phyloP scores from a whole-genome alignment of 345 rosid genomes.

The Populus tremula region DNA sequence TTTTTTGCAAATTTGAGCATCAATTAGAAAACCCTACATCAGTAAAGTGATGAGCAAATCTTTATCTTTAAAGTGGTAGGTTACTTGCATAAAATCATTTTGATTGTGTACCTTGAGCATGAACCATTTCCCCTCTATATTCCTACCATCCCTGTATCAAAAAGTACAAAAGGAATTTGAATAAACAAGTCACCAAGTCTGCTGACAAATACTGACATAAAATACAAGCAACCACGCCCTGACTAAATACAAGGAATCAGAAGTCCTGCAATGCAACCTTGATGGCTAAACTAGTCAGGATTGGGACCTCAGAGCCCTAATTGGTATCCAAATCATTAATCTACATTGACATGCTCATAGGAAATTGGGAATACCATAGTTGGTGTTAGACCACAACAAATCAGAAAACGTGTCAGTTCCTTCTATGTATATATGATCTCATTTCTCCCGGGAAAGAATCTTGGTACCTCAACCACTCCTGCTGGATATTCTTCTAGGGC shows the following conservation, averaged over 20 bases:
- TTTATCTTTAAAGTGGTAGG: too few species aligned
- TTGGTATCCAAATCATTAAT: slow-evolving; percentile 3
- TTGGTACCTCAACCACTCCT: slow-evolving; percentile 3
- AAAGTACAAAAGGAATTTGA: not conserved
- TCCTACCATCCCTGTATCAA: too few species aligned
- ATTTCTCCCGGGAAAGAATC: not conserved
- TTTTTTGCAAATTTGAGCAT: too few species aligned
- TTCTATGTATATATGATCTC: not conserved
- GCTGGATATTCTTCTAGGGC: not conserved
- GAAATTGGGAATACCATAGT: not conserved
- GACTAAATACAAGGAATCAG: not conserved
- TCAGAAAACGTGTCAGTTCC: slow-evolving; percentile 13
- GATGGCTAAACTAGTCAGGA: not conserved
- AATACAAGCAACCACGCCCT: not conserved
- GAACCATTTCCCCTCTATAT: too few species aligned
- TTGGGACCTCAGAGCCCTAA: not conserved
- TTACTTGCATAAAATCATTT: too few species aligned
- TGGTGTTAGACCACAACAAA: slow-evolving; percentile 7
- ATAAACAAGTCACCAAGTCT: not conserved
- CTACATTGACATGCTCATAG: slow-evolving; percentile 5
- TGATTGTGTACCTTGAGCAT: too few species aligned
- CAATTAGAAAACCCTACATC: too few species aligned
- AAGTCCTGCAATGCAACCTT: not conserved
- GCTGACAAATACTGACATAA: not conserved
- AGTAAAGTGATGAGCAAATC: too few species aligned